A percentile compares a stretch with the other conserved stretches of the same genome.
phyloP scores from a whole-genome alignment of 2,329 filamentous ascomycete genomes.

The Cryoendolithus antarcticus region DNA sequence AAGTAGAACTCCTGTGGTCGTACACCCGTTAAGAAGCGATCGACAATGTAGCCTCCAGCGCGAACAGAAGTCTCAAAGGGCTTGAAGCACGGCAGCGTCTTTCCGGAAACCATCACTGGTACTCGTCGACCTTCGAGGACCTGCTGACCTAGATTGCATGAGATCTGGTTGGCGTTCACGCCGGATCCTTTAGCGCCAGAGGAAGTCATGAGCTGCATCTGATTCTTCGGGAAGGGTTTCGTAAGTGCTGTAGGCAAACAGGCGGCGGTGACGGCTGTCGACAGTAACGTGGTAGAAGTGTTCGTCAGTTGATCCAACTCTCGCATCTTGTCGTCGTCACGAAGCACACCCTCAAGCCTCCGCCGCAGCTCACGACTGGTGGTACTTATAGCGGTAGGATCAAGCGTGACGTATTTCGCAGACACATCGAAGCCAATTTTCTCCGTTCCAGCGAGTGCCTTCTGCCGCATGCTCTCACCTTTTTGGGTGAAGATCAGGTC shows the following conservation, averaged over 20 bases:
- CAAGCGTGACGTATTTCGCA: slow-evolving; percentile 75
- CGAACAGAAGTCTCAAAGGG: slow-evolving; percentile 81
- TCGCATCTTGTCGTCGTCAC: slow-evolving; percentile 82
- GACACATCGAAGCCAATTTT: slow-evolving; percentile 67
- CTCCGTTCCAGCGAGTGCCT: slow-evolving; percentile 55
- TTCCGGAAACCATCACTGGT: slow-evolving; percentile 94
- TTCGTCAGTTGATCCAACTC: slow-evolving; percentile 85
- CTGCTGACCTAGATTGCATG: slow-evolving; percentile 93
- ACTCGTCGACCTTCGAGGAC: slow-evolving; percentile 90
- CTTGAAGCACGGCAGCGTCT: slow-evolving; percentile 86
- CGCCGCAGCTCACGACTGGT: slow-evolving; percentile 59
- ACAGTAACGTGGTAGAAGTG: slow-evolving; percentile 54
- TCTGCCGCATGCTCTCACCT: slow-evolving; percentile 59
- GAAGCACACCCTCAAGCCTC: slow-evolving; percentile 76
- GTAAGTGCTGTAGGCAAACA: slow-evolving; percentile 74
- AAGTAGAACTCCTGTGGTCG: slow-evolving; percentile 98
- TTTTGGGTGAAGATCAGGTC: slow-evolving; percentile 74
- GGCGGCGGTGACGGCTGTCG: slow-evolving; percentile 63
- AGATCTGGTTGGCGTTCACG: slow-evolving; percentile 96
- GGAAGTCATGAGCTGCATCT: slow-evolving; percentile 98
- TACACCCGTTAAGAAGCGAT: slow-evolving; percentile 95
- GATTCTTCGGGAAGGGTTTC: slow-evolving; percentile 90
- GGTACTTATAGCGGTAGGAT: slow-evolving; percentile 48
- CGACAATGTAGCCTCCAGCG: slow-evolving; percentile 85
- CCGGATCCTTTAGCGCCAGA: slow-evolving; percentile 87